Evolutionary conservation across 2,329 filamentous ascomycete species (phyloP).

Genomic region (Thelonectria discophora): DNA sequence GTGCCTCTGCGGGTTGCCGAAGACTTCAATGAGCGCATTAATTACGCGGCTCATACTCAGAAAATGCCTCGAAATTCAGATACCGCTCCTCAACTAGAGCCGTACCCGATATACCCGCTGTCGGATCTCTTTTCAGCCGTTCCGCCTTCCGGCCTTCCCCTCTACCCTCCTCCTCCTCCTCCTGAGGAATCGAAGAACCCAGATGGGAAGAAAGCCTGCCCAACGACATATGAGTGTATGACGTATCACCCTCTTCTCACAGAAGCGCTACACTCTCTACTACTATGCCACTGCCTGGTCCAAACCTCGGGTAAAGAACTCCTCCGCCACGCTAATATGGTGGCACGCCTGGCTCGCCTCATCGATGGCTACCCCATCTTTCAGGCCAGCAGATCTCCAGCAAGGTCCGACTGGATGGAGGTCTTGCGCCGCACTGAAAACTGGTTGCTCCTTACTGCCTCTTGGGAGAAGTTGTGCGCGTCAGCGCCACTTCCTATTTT

Average conservation of each 20-base stretch:
- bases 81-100: conserved; percentile 34
- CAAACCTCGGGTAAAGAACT: conserved; percentile 83
- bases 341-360: conserved; percentile 76
- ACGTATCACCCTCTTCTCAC: conserved; percentile 85
- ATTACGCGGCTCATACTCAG: conserved; percentile 60
- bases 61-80: conserved; percentile 52
- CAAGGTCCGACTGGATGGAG: conserved; percentile 83
- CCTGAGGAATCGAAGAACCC: conserved; percentile 49
- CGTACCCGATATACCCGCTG: conserved; percentile 55
- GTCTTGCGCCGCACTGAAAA: conserved; percentile 73
- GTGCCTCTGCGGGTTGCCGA: conserved; percentile 68
- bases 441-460: conserved; percentile 71
- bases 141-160: conserved; percentile 72
- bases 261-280: conserved; percentile 79
- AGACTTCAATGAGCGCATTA: conserved; percentile 65
- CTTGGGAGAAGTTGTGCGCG: conserved; percentile 77
- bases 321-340: conserved; percentile 82
- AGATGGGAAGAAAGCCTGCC: conserved; percentile 39
- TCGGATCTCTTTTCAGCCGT: conserved; percentile 76
- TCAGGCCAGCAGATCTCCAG: conserved; percentile 74
- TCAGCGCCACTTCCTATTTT: conserved; percentile 61
- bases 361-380: conserved; percentile 85
- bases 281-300: conserved; percentile 80
- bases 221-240: conserved; percentile 42
- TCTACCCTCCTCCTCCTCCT: too few relatives aligned